These are phyloP conservation scores for Venturia effusa DNA, from an alignment of 2,329 filamentous ascomycete genomes.

Conservation along the genomic window DNA sequence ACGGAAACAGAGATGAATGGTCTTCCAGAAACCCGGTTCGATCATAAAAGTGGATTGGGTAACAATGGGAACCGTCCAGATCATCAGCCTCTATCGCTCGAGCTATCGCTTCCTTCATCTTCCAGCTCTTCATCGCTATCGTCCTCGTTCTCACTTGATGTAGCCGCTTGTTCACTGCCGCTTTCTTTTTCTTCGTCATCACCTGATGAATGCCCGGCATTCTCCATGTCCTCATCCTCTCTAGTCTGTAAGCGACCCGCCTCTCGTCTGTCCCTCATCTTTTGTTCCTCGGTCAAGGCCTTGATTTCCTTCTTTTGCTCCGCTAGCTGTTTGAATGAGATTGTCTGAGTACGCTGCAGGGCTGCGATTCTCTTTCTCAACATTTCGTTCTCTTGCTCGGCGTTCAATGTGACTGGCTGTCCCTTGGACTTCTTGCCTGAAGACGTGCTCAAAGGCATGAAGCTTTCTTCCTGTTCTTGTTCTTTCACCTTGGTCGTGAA, in stretches of 20 bases:
- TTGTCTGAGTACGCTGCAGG: constrained; percentile 34
- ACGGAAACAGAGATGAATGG: not conserved
- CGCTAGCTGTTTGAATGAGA: constrained; percentile 34
- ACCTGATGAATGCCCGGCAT: not conserved
- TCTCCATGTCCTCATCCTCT: not conserved
- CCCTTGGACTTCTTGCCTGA: constrained; percentile 14
- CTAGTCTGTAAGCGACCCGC: not conserved
- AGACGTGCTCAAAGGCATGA: constrained; percentile 24
- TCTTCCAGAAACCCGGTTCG: not conserved
- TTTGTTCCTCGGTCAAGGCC: constrained; percentile 22
- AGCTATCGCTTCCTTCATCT: constrained; percentile 3
- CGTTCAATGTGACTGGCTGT: constrained; percentile 18
- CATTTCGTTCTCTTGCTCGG: constrained; percentile 25
- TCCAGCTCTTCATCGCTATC: constrained; percentile 4
- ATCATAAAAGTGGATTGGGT: not conserved
- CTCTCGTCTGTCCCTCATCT: constrained; percentile 7
- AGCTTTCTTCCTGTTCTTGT: constrained; percentile 22
- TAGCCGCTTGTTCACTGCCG: not conserved
- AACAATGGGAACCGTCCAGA: not conserved
- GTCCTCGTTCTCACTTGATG: not conserved
- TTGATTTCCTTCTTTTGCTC: constrained; percentile 32
- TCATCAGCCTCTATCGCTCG: constrained; percentile 1
- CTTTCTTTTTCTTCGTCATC: not conserved
- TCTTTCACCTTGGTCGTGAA: constrained; percentile 8
- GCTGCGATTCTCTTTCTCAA: constrained; percentile 29